Conservation (phyloP, 805 yeast genomes). For the Monosporozyma aerobia region DNA sequence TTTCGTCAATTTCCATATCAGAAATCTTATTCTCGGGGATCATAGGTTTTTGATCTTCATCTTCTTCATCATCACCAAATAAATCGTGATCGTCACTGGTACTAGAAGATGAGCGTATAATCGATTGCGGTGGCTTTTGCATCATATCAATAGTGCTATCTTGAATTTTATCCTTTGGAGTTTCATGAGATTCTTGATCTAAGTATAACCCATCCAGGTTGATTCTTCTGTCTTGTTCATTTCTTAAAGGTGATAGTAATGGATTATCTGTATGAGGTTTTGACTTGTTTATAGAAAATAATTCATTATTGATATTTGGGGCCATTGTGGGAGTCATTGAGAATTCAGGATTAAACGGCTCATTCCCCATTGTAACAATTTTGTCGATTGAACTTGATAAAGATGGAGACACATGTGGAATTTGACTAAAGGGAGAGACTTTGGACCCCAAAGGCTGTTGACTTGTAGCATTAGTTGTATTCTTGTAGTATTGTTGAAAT, state of each 20-base stretch:
- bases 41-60: slow-evolving; percentile 27
- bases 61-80: slow-evolving; percentile 30
- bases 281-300: slow-evolving; percentile 3
- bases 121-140: background rate
- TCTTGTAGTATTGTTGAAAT: slow-evolving; percentile 21
- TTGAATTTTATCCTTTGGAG: background rate
- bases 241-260: slow-evolving; percentile 12
- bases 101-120: background rate
- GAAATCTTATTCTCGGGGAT: background rate
- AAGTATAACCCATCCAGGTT: background rate
- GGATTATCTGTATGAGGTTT: background rate
- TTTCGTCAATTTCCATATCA: background rate
- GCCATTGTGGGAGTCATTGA: slow-evolving; percentile 12
- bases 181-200: background rate
- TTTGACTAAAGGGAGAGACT: background rate
- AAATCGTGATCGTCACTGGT: slow-evolving; percentile 20
- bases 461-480: slow-evolving; percentile 2
- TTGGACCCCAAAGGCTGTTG: background rate
- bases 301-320: slow-evolving; percentile 7
- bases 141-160: background rate
- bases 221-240: slow-evolving; percentile 5
- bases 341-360: slow-evolving; percentile 10
- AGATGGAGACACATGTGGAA: background rate
- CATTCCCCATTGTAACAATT: slow-evolving; percentile 1
- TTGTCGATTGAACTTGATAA: background rate